A percentile compares a stretch with the other conserved stretches of the same genome.
Evolutionary conservation across 208 protist species (phyloP).

Genomic region (Tetramitus jugosus): DNA sequence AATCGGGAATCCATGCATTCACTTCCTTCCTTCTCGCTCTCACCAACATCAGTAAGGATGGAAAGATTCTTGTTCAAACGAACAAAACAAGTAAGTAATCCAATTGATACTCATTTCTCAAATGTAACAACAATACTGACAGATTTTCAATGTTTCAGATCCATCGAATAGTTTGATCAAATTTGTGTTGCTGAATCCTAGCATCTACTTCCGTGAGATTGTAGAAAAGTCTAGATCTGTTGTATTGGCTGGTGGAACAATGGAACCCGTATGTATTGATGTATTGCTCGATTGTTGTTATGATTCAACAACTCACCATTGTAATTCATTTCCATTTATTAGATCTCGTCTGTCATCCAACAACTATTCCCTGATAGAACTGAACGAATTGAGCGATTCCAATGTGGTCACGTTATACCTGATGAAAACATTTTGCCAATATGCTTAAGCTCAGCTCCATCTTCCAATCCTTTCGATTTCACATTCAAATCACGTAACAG

Average conservation of each 20-base stretch:
- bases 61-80: neutral
- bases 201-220: slow-evolving; percentile 53
- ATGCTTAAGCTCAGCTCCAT: slow-evolving; percentile 30
- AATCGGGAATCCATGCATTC: neutral
- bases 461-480: slow-evolving; percentile 43
- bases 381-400: slow-evolving; percentile 28
- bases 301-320: slow-evolving; percentile 57
- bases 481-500: slow-evolving; percentile 10
- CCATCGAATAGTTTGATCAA: slow-evolving; percentile 25
- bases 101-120: slow-evolving; percentile 29
- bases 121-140: slow-evolving; percentile 16
- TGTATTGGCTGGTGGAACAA: slow-evolving; percentile 78
- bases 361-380: neutral
- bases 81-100: slow-evolving; percentile 10
- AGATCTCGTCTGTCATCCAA: neutral
- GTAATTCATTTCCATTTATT: too few species aligned
- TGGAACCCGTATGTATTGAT: slow-evolving; percentile 81
- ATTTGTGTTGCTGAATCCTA: slow-evolving; percentile 54
- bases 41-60: slow-evolving; percentile 16
- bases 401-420: slow-evolving; percentile 67
- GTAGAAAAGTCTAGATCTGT: slow-evolving; percentile 49
- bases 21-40: neutral
- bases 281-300: too few species aligned
- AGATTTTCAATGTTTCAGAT: neutral
- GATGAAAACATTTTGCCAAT: slow-evolving; percentile 58